Base-by-base conservation (phyloP, 108 stramenopile species). In the Nannochloropsis granulata region DNA sequence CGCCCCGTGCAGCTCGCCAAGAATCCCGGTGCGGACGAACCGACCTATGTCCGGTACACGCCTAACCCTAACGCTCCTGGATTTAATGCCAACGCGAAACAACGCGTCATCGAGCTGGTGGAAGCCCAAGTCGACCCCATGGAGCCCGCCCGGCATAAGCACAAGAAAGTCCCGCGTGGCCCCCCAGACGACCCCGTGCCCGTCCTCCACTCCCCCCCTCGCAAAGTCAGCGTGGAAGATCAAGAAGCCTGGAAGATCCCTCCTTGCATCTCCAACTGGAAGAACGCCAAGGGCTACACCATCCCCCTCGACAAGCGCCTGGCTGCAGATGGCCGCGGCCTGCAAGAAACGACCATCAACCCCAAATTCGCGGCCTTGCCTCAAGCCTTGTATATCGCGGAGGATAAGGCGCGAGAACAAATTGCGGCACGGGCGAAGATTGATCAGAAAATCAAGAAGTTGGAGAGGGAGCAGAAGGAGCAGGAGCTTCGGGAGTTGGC, bases 91-190 rank as follows among this genome's bases (percentile, higher is more conserved):
- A 93, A 92, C 24, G 96, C 94, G 13, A 91, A 94, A 78, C 93
- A 96, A 84, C 94, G 98, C 16, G 95, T 99, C 80, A 96, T 99
- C 85, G 94, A 95, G 90, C 94, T 99, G 95, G 97, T 97, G 13
- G 96, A 97, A 23, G 94, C 94, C 12, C 89, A 89, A 71, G 92
- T 95, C 45, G 99, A 99, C 92, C 99, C 99, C 44, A 95, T 99
- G 96, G 95, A 95, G 93, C 99, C 97, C 24, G 97, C 99, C 80
- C 98, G 97, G 88, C 96, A 98, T 91, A 96, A 95, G 91, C 96
- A 97, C 89, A 91, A 94, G 85, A 98, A 98, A 92, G 96, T 95
- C 10, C 97, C 97, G 8, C 85, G 93, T 25, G 96, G 96, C 24
- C 96, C 96, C 23, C 94, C 95, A 12, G 95, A 95, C 85, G 95